Base-by-base conservation (phyloP, 1,284 basidiomycete genomes). In the Tranzscheliella williamsii region DNA sequence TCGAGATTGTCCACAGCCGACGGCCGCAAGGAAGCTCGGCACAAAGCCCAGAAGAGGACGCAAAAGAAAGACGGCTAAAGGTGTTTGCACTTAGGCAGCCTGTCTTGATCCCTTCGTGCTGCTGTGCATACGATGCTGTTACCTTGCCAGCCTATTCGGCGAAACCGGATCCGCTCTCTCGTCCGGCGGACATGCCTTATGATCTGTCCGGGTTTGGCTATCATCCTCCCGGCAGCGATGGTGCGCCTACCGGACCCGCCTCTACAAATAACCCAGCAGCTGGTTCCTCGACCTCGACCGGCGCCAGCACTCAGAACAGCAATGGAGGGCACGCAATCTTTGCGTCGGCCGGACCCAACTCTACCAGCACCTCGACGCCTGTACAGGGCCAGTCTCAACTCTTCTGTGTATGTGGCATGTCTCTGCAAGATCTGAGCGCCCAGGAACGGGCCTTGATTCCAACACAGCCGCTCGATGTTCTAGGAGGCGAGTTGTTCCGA, bases 401-500 rank as follows among this genome's bases (percentile, higher is more conserved):
- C 21, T 67, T 70, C 48, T 77, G 75, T 38, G 75, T 77, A n/a
- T 77, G 75, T 48, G 75, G 75, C 15, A 69, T 71, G 64, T 69
- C 63, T 22, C 34, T 76, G 9, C 67, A 70, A 18, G 75, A 77
- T 35, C 53, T 77, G 2, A 37, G 34, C 18, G 67, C 58, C 9
- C 61, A 70, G 18, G 73, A 77, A 33, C 53, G 65, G 11, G 67
- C 63, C 4, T 36, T 77, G 47, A 70, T 76, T 20, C 73, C 74
- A 16, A 55, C 42, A 3, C 35, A 45, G 12, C 65, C 70, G 15
- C 34, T 66, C 5, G 51, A 64, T n/a, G 55, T 67, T 9, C 42
- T 68, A 29, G 53, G 46, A 29, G 49, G 69, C 6, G 63, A 68
- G 26, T 40, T 47, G 4, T 60, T 70, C 31, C 32, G 66, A 6